These are phyloP conservation scores for Geosmithia putterillii DNA, from an alignment of 2,329 filamentous ascomycete species.

Conservation along the genomic window DNA sequence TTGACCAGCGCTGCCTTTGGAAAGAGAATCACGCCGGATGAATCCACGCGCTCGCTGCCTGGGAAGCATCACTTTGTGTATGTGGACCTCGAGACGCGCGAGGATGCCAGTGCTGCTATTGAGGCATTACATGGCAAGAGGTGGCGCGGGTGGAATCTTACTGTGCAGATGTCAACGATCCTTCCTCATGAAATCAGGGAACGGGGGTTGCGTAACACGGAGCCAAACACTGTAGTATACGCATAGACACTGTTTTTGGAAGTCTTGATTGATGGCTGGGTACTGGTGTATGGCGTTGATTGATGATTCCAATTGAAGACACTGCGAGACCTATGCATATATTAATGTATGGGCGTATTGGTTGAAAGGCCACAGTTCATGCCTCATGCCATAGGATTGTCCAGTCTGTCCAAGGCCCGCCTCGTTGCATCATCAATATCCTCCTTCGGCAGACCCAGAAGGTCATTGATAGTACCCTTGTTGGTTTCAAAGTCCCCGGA, in stretches of 20 bases:
- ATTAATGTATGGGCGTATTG: too few relatives aligned
- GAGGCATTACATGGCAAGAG: conserved; percentile 22
- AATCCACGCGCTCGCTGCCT: conserved; percentile 33
- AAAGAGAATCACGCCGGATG: conserved; percentile 46
- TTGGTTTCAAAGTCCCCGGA: background rate
- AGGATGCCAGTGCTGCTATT: conserved; percentile 41
- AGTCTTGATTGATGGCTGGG: too few relatives aligned
- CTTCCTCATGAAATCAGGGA: background rate
- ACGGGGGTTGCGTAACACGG: background rate
- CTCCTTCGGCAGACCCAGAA: background rate
- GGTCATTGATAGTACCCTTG: background rate
- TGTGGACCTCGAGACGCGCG: conserved; percentile 44
- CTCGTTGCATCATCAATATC: background rate
- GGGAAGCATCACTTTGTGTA: conserved; percentile 54
- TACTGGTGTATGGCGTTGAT: too few relatives aligned
- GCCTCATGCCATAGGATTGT: background rate
- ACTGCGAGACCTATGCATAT: too few relatives aligned
- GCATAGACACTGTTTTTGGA: background rate
- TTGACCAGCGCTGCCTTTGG: conserved; percentile 20
- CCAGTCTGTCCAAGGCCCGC: background rate
- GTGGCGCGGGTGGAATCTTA: conserved; percentile 8
- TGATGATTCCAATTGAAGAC: too few relatives aligned
- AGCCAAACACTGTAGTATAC: background rate
- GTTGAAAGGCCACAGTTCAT: too few relatives aligned
- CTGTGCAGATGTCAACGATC: background rate